Base-by-base conservation (phyloP, 208 protist species). In the Crithidia brevicula region DNA sequence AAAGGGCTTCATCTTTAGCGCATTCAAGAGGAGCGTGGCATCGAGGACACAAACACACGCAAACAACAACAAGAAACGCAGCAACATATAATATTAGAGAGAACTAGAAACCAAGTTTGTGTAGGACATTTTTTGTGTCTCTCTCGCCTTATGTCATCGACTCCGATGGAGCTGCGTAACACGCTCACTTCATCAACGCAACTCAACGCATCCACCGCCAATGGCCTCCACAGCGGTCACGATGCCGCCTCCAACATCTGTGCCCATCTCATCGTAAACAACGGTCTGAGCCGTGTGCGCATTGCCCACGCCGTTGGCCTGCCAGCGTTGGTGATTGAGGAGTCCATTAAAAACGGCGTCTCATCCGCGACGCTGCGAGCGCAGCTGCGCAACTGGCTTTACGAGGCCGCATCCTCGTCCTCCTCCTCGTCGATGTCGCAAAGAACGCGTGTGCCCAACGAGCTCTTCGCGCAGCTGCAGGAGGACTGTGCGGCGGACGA, bases 281-380 rank as follows among this genome's bases (percentile, higher is more conserved):
- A 82, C 20, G 64, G 79, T 3, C 62, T 86, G 56, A 79, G 77
- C n/a, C 74, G 45, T 8, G 50, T 59, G 11, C 74, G 64, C 43
- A 72, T 93, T 20, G 77, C 83, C 28, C 69, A 78, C 27, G 70
- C 73, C 6, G 47, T 96, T 9, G 83, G 85, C 4, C 62, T 93
- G 4, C 91, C 88, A 1, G 66, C 77, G 16, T 60, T 94, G 38
- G 81, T 92, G 4, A 66, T 96, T 1, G 86, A 96, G 76, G 80
- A 92, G 75, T 87, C 72, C 30, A 83, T 96, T 42, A 75, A 82
- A 20, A 92, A 91, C 47, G 79, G 80, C 18, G 78, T 82, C 18
- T 88, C 88, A 7, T 92, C 88, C 7, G 63, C 70, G 3, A 77
- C 77, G 18, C 69, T 96, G 34, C 85, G 83, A 10, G 46, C 54